Base-by-base conservation (phyloP, 495 filamentous ascomycete genomes). In the Penicillium atrosanguineum region DNA sequence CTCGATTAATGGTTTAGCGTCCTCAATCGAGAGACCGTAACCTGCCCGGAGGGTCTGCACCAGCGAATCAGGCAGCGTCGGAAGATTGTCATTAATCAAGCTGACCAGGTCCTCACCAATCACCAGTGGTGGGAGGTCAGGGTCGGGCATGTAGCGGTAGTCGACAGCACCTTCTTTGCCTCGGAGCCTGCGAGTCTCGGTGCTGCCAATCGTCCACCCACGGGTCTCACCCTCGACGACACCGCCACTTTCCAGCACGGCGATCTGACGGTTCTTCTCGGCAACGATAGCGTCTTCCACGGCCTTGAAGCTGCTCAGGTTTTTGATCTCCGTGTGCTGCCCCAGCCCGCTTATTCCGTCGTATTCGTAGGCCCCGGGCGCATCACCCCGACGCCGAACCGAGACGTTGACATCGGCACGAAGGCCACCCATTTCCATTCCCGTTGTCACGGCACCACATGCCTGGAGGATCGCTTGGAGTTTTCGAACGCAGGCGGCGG, bases 141-240 rank as follows among this genome's bases (percentile, higher is more conserved):
- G 90, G 67, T 99, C 94, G 1, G 94, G 94, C 95, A 98, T 97
- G 67, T 97, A 98, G 41, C 94, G 79, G 65, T 98, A 98, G 61
- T 98, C 94, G 2, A 97, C 90, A 61, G 96, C 92, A 38, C 94
- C 95, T 63, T 98, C 94, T 69, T 98, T 98, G 11, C 90, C 91
- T 56, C 94, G 81, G 15, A 98, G 68, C 20, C 83, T 80, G 42
- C 73, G 78, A 18, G 87, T 92, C 52, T 88, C 90, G 45, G 86
- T 88, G 37, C 83, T 88, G 44, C 83, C 83, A 46, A 95, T 78
- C 2, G 89, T 88, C 91, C 91, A 99, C 20, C 95, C 93, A 43
- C 94, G 79, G 25, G 94, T 99, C 73, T 99, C 95, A 16, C 90
- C 91, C 61, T 84, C 80, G 7, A 99, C 78, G 0, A 76, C 71